These are phyloP conservation scores for Penstemon barbatus DNA, from an alignment of 257 asterid species.

Conservation along the genomic window DNA sequence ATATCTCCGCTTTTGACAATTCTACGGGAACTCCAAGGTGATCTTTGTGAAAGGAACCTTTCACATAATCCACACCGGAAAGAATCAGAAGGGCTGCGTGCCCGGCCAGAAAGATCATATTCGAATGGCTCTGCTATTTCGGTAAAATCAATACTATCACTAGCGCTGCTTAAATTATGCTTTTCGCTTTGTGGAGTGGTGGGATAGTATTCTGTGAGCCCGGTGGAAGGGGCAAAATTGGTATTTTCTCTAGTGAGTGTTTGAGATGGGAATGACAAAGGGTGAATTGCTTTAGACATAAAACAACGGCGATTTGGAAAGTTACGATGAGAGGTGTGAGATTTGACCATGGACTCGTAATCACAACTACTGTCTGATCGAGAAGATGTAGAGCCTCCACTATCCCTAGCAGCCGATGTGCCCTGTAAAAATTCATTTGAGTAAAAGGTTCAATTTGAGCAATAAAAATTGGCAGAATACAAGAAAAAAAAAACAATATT, in stretches of 20 bases:
- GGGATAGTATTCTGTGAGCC: slow-evolving; percentile 43
- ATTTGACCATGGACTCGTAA: slow-evolving; percentile 58
- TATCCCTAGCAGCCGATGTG: slow-evolving; percentile 72
- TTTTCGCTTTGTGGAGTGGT: slow-evolving; percentile 57
- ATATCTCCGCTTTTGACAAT: slow-evolving; percentile 83
- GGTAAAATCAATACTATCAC: slow-evolving; percentile 69
- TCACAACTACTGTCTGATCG: slow-evolving; percentile 88
- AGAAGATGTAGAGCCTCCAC: slow-evolving; percentile 82
- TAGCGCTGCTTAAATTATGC: slow-evolving; percentile 63
- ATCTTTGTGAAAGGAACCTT: slow-evolving; percentile 83
- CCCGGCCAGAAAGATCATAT: slow-evolving; percentile 39
- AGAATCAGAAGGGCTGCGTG: slow-evolving; percentile 51
- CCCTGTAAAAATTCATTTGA: slow-evolving; percentile 53
- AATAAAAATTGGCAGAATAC: slow-evolving; percentile 17
- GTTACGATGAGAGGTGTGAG: slow-evolving; percentile 70
- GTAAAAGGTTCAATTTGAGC: slow-evolving; percentile 9
- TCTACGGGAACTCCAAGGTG: slow-evolving; percentile 91
- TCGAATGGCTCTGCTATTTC: slow-evolving; percentile 62
- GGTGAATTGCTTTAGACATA: slow-evolving; percentile 92
- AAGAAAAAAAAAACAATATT: not conserved
- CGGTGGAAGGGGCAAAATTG: slow-evolving; percentile 25
- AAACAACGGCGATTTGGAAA: slow-evolving; percentile 69
- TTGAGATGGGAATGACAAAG: slow-evolving; percentile 66
- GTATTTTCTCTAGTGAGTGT: slow-evolving; percentile 42
- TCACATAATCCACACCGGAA: slow-evolving; percentile 83